phyloP scores from a whole-genome alignment of 202 grass and related monocot genomes.

The Carex arenaria region DNA sequence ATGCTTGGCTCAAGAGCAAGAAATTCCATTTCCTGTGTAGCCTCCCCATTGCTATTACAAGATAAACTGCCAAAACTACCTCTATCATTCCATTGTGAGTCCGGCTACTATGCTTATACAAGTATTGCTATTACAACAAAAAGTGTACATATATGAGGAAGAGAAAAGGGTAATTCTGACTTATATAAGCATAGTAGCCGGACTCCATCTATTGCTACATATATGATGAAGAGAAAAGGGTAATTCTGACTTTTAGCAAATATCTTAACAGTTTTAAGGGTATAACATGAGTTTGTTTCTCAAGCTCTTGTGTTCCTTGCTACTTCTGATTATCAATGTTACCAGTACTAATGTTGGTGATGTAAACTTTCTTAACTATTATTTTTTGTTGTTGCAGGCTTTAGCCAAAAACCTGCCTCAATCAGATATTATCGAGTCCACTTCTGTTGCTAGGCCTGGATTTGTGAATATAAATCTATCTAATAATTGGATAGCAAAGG shows the following conservation, averaged over 20 bases:
- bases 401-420: constrained; percentile 72
- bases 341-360: background rate
- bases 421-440: constrained; percentile 78
- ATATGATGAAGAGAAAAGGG: background rate
- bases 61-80: background rate
- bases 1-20: background rate
- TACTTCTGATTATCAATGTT: background rate
- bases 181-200: too few relatives aligned
- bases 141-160: too few relatives aligned
- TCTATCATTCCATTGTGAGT: background rate
- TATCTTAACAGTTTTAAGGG: background rate
- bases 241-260: background rate
- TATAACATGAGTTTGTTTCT: background rate
- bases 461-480: constrained; percentile 95
- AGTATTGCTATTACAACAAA: too few relatives aligned
- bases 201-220: background rate
- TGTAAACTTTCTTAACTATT: background rate
- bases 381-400: constrained; percentile 37
- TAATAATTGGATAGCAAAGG: constrained; percentile 80
- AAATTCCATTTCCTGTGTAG: background rate
- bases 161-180: too few relatives aligned
- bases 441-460: constrained; percentile 88
- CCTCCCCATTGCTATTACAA: background rate
- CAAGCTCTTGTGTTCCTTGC: background rate
- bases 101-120: too few relatives aligned